Conservation (phyloP, 2,329 filamentous ascomycete species). For the Fusarium bulbicola region DNA sequence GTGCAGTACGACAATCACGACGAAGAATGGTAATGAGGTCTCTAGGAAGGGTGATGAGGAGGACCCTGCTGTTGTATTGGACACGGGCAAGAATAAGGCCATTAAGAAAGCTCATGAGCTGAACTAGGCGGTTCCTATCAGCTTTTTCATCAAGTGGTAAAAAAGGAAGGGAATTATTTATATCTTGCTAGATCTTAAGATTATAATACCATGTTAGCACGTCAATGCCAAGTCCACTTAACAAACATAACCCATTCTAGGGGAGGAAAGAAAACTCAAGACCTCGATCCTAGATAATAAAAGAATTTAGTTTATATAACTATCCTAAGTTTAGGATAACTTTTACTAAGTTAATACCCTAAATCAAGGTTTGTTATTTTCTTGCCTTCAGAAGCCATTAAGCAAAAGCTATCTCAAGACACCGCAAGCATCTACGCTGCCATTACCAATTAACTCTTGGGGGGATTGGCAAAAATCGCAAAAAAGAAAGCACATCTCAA, state of each 20-base stretch:
- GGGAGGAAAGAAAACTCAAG: too few relatives aligned
- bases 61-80: constrained; percentile 55
- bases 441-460: rapidly evolving
- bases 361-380: rapidly evolving
- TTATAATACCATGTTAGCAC: not conserved
- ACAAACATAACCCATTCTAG: too few relatives aligned
- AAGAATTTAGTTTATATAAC: too few relatives aligned
- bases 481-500: constrained; percentile 33
- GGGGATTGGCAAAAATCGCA: not conserved
- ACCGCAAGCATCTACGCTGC: rapidly evolving
- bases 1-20: constrained; percentile 43
- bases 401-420: too few relatives aligned
- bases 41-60: constrained; percentile 51
- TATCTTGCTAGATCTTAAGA: not conserved
- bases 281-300: too few relatives aligned
- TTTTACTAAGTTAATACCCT: too few relatives aligned
- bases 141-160: not conserved
- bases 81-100: constrained; percentile 54
- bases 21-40: constrained; percentile 54
- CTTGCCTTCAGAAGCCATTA: too few relatives aligned
- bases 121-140: constrained; percentile 29
- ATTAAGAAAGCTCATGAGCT: constrained; percentile 54
- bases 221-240: too few relatives aligned
- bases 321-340: too few relatives aligned
- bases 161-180: not conserved